Percentiles rank a stretch among this genome's conserved stretches.
These are phyloP conservation scores for Saturnispora zaruensis DNA, from an alignment of 805 yeast genomes.

Conservation along the genomic window DNA sequence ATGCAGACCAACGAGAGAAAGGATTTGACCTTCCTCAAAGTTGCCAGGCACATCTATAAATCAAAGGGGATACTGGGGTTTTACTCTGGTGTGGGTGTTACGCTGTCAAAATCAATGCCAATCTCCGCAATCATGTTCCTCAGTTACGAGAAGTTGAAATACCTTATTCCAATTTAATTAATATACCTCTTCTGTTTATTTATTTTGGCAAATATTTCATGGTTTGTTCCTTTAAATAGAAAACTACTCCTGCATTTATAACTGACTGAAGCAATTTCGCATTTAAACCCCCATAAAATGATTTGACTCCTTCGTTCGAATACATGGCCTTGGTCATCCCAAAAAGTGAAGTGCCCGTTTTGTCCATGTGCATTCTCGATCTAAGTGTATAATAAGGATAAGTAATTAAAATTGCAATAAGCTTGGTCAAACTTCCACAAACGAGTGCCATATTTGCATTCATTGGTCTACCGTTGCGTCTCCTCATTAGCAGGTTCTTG, in stretches of 20 bases:
- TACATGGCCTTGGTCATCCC: constrained; percentile 51
- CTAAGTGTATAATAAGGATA: constrained; percentile 89
- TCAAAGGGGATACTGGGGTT: constrained; percentile 62
- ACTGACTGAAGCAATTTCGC: constrained; percentile 80
- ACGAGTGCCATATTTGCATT: constrained; percentile 72
- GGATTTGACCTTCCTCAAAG: constrained; percentile 25
- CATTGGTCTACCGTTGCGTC: constrained; percentile 38
- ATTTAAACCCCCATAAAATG: constrained; percentile 73
- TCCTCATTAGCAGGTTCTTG: constrained; percentile 51
- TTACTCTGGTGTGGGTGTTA: constrained; percentile 79
- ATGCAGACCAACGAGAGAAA: constrained; percentile 50
- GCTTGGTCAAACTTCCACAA: constrained; percentile 83
- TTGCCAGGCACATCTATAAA: constrained; percentile 33
- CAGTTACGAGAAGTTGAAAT: constrained; percentile 58
- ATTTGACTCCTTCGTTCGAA: constrained; percentile 60
- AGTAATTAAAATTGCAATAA: constrained; percentile 80
- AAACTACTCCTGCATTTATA: constrained; percentile 80
- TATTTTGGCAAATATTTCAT: constrained; percentile 27
- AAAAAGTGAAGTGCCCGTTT: constrained; percentile 31
- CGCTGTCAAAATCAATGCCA: constrained; percentile 75
- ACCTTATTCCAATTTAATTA: constrained; percentile 16
- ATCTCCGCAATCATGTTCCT: constrained; percentile 84
- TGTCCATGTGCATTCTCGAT: constrained; percentile 68
- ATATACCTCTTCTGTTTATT: background rate
- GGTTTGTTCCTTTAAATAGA: constrained; percentile 82